These are phyloP conservation scores for Mycena capillaripes DNA, from an alignment of 768 basidiomycete genomes.

Conservation along the genomic window DNA sequence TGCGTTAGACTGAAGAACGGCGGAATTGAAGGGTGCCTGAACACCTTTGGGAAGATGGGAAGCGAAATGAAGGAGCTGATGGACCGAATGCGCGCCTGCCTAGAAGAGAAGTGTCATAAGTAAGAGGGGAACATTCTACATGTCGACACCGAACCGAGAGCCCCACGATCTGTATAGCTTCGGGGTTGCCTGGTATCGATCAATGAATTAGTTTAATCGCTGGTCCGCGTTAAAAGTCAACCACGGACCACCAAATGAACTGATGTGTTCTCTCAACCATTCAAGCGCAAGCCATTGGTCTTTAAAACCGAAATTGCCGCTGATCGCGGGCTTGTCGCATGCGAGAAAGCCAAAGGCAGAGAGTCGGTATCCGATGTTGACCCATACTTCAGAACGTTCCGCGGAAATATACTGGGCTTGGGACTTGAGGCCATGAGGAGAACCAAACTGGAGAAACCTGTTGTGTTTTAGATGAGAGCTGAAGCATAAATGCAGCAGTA, in stretches of 20 bases:
- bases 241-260: constrained; percentile 74
- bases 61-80: constrained; percentile 79
- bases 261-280: constrained; percentile 80
- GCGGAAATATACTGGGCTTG: constrained; percentile 80
- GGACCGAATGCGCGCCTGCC: constrained; percentile 83
- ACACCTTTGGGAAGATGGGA: constrained; percentile 70
- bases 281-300: constrained; percentile 85
- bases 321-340: constrained; percentile 68
- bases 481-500: background rate
- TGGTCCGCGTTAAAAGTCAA: too few relatives aligned
- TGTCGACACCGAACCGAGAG: constrained; percentile 82
- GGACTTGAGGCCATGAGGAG: constrained; percentile 70
- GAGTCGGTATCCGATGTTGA: constrained; percentile 83
- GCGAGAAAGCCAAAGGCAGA: constrained; percentile 86
- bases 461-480: background rate
- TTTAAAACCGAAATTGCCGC: constrained; percentile 88
- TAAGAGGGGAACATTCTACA: background rate
- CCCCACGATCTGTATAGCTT: constrained; percentile 73
- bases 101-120: constrained; percentile 39
- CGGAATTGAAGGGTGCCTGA: constrained; percentile 75
- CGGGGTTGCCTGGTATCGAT: constrained; percentile 63
- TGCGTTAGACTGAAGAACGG: constrained; percentile 80
- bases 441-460: constrained; percentile 86
- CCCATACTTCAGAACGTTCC: constrained; percentile 77
- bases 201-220: too few relatives aligned